Percentiles rank a stretch among this genome's conserved stretches.
These are phyloP conservation scores for Vigna angularis DNA, from an alignment of 306 rosid genomes.

Conservation along the genomic window DNA sequence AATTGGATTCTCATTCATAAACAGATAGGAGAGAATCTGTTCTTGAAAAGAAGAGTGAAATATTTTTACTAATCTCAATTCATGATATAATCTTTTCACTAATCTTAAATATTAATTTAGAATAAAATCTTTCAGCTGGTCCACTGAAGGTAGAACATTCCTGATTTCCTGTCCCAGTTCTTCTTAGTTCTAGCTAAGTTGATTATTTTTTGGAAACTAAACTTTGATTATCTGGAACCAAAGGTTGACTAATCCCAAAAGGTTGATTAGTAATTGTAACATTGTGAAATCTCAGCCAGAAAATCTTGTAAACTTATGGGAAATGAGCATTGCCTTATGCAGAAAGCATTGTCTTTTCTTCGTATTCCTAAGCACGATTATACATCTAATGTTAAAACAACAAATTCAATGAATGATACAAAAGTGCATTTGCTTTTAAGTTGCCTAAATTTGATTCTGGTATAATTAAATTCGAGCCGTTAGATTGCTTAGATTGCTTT, in stretches of 20 bases:
- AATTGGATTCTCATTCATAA: slow-evolving; percentile 31
- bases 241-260: background rate
- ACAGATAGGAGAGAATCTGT: slow-evolving; percentile 37
- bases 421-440: background rate
- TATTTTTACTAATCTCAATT: slow-evolving; percentile 10
- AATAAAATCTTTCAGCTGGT: background rate
- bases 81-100: slow-evolving; percentile 23
- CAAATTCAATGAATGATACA: background rate
- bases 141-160: background rate
- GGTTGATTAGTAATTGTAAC: background rate
- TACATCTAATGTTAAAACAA: background rate
- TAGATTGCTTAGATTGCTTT: background rate
- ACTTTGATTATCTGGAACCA: background rate
- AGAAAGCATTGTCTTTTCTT: background rate
- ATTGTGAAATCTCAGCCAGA: background rate
- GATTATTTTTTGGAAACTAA: background rate
- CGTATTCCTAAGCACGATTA: background rate
- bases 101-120: background rate
- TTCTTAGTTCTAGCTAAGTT: background rate
- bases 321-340: background rate
- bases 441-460: background rate
- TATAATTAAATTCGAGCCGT: background rate
- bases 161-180: background rate
- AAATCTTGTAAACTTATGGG: background rate
- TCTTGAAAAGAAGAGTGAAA: slow-evolving; percentile 28